phyloP scores from a whole-genome alignment of 1,284 basidiomycete genomes.

The Sporisorium exsertum region DNA sequence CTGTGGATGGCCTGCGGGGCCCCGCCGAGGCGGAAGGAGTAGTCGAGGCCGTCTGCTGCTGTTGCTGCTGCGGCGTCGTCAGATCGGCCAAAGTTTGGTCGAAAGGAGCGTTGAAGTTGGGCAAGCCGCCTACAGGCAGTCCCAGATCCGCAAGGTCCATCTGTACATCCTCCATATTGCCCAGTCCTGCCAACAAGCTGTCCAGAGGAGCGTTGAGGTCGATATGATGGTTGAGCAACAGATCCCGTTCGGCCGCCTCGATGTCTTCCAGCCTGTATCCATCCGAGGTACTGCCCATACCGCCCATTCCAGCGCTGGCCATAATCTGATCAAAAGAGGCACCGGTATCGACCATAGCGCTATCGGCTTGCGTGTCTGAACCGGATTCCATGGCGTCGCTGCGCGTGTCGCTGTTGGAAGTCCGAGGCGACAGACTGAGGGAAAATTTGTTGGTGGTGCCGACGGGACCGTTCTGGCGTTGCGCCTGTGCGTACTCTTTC shows the following conservation, averaged over 20 bases:
- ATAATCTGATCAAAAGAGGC: constrained; percentile 40
- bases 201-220: constrained; percentile 56
- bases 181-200: constrained; percentile 48
- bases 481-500: constrained; percentile 29
- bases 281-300: constrained; percentile 12
- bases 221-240: constrained; percentile 48
- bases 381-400: constrained; percentile 21
- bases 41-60: not conserved
- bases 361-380: constrained; percentile 10
- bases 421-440: constrained; percentile 29
- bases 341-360: constrained; percentile 13
- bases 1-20: constrained; percentile 16
- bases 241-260: constrained; percentile 52
- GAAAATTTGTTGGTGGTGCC: constrained; percentile 49
- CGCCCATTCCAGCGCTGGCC: constrained; percentile 29
- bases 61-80: not conserved
- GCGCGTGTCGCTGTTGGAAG: constrained; percentile 16
- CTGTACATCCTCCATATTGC: constrained; percentile 48
- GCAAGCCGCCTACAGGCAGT: constrained; percentile 25
- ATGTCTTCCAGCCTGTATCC: constrained; percentile 53
- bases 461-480: constrained; percentile 35
- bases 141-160: constrained; percentile 48
- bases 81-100: constrained; percentile 26
- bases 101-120: constrained; percentile 52
- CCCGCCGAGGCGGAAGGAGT: constrained; percentile 8